Evolutionary conservation across 495 filamentous ascomycete species (phyloP).

Genomic region (Oleoguttula mirabilis): DNA sequence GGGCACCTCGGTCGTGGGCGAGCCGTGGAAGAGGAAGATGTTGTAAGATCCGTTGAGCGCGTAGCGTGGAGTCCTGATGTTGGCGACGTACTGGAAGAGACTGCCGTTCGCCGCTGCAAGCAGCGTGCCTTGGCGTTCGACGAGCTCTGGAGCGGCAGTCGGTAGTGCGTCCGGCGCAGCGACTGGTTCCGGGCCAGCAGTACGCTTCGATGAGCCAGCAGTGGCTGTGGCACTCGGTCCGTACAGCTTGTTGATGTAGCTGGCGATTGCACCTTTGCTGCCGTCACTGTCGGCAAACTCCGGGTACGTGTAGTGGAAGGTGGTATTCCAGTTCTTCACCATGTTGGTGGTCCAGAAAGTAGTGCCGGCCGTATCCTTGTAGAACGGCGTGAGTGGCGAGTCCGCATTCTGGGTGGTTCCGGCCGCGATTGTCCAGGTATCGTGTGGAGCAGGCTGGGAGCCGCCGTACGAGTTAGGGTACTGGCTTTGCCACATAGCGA

Average conservation of each 20-base stretch:
- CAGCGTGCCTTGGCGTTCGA: background rate
- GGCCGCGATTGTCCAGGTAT: conserved; percentile 18
- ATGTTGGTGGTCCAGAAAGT: conserved; percentile 21
- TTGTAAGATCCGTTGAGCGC: conserved; percentile 22
- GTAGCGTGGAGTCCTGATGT: conserved; percentile 23
- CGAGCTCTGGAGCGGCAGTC: conserved; percentile 2
- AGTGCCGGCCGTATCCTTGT: conserved; percentile 19
- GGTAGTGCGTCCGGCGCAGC: background rate
- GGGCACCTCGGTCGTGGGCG: conserved; percentile 13
- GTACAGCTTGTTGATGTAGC: conserved; percentile 23
- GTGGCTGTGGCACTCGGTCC: conserved; percentile 18
- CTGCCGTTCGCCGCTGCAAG: conserved; percentile 17
- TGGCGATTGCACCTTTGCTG: conserved; percentile 13
- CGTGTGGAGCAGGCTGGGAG: conserved; percentile 12
- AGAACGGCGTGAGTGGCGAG: conserved; percentile 21
- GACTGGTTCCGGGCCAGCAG: conserved; percentile 7
- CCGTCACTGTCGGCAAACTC: conserved; percentile 21
- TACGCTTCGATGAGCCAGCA: conserved; percentile 21
- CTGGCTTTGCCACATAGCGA: conserved; percentile 22
- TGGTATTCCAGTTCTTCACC: conserved; percentile 15
- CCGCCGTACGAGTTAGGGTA: conserved; percentile 19
- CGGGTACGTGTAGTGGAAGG: conserved; percentile 25
- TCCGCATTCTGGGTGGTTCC: conserved; percentile 18
- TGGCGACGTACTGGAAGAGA: conserved; percentile 23
- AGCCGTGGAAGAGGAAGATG: conserved; percentile 22